Evolutionary conservation across 257 asterid species (phyloP).

Genomic region (Galeopsis tetrahit): DNA sequence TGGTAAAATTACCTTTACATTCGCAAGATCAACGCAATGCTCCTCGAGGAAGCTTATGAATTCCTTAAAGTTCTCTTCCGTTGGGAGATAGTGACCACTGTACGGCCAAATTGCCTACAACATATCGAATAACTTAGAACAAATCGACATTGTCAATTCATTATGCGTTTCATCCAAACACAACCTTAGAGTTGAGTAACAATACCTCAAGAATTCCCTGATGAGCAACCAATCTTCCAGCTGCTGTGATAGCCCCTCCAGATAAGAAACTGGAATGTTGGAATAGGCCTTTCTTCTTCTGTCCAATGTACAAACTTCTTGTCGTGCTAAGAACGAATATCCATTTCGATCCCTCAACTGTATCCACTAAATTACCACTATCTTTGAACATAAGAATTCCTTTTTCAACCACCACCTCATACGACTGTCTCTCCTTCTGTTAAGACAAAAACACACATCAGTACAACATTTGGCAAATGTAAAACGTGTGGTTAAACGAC

Average conservation of each 20-base stretch:
- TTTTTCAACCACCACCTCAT: constrained; percentile 63
- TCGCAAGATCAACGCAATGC: constrained; percentile 68
- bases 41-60: constrained; percentile 85
- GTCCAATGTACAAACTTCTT: constrained; percentile 73
- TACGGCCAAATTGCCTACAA: constrained; percentile 93
- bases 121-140: too few relatives aligned
- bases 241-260: constrained; percentile 95
- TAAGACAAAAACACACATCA: constrained; percentile 29
- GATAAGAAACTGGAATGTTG: constrained; percentile 95
- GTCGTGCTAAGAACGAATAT: constrained; percentile 92
- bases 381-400: constrained; percentile 77
- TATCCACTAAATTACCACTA: constrained; percentile 62
- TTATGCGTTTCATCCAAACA: background rate
- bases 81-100: constrained; percentile 95
- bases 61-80: constrained; percentile 87
- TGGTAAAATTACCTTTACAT: constrained; percentile 62
- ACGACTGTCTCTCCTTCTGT: constrained; percentile 85
- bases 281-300: constrained; percentile 78
- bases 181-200: background rate
- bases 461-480: background rate
- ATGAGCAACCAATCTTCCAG: constrained; percentile 86
- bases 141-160: too few relatives aligned
- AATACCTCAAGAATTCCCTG: constrained; percentile 80
- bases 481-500: background rate
- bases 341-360: constrained; percentile 84